Evolutionary conservation across 208 protist species (phyloP), one percentile per base, ranked within the genome.

Genomic region (Crithidia brevicula): DNA sequence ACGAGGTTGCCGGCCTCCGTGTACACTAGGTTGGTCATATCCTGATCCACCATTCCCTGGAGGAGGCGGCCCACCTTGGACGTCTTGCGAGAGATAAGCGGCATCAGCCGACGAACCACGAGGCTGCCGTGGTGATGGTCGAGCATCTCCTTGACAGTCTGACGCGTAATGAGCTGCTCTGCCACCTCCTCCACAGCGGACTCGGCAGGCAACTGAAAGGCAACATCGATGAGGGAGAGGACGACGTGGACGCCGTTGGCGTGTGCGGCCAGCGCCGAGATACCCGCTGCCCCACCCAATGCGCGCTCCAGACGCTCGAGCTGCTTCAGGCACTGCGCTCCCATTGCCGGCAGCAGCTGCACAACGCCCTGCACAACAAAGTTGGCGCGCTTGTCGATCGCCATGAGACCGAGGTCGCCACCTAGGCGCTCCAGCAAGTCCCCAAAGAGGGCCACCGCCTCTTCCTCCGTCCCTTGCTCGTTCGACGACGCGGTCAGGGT

Each of bases 311-410:
- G 23, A 16, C 77, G 57, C 40, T 79, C 61, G 30, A 92, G 31
- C 10, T 74, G 70, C 52, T 79, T 67, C n/a, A 60, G 34, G 53
- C 62, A 43, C 51, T 83, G 50, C 13, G 63, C 16, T 4, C 66
- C 69, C 34, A 81, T 81, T 38, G 61, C 62, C 2, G 73, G 80
- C 62, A 88, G 64, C 50, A 93, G 72, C 50, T 72, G 63, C 46
- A 93, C 64, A 33, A 94, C 57, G 23, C 71, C 53, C 73, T 94
- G 88, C 57, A 96, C 86, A 25, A 94, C 85, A 70, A 96, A 96
- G 70, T 96, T 96, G 11, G 81, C 86, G 46, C 83, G 77, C 58
- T 71, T 70, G 72, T 89, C 83, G 20, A 76, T 82, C 40, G 74
- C 79, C 82, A 94, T 86, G 6, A 88, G 85, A 28, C 57, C 60